A percentile compares a stretch with the other conserved stretches of the same genome.
These are phyloP conservation scores for Elongisporangium senticosum DNA, from an alignment of 352 stramenopile species.

Conservation along the genomic window DNA sequence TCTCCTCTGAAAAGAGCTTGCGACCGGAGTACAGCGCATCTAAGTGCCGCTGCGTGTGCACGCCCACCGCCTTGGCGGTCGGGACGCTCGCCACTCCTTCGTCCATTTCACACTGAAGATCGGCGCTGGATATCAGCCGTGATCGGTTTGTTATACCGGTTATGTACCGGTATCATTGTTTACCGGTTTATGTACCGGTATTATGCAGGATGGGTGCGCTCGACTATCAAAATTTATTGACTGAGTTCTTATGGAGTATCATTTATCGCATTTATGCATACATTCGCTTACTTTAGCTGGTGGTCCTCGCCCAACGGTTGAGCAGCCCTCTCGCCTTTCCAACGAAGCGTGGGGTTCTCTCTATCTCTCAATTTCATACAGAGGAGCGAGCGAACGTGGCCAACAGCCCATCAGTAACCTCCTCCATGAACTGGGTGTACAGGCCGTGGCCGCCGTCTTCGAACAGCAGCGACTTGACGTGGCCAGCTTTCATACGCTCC, in stretches of 20 bases:
- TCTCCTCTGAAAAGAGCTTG: conserved; percentile 32
- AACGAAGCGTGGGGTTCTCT: background rate
- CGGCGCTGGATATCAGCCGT: too few species aligned
- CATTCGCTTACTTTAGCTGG: too few species aligned
- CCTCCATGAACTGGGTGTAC: conserved; percentile 24
- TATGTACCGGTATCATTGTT: too few species aligned
- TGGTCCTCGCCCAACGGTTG: background rate
- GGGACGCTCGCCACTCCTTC: background rate
- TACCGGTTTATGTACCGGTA: background rate
- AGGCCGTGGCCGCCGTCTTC: conserved; percentile 29
- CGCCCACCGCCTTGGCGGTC: conserved; percentile 17
- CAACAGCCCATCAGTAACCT: conserved; percentile 15
- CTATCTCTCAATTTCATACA: background rate
- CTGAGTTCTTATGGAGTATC: background rate
- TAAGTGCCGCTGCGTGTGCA: conserved; percentile 39
- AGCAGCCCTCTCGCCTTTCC: background rate
- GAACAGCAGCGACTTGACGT: conserved; percentile 25
- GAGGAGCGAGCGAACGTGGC: conserved; percentile 11
- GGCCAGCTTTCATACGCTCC: conserved; percentile 7
- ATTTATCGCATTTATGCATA: too few species aligned
- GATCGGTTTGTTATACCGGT: too few species aligned
- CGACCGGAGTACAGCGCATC: conserved; percentile 37
- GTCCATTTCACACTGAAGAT: too few species aligned
- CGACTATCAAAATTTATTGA: background rate
- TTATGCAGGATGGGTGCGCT: background rate